Percentiles rank a stretch among this genome's conserved stretches.
Conservation (phyloP, 257 asterid species). For the Ilex aquifolium region DNA sequence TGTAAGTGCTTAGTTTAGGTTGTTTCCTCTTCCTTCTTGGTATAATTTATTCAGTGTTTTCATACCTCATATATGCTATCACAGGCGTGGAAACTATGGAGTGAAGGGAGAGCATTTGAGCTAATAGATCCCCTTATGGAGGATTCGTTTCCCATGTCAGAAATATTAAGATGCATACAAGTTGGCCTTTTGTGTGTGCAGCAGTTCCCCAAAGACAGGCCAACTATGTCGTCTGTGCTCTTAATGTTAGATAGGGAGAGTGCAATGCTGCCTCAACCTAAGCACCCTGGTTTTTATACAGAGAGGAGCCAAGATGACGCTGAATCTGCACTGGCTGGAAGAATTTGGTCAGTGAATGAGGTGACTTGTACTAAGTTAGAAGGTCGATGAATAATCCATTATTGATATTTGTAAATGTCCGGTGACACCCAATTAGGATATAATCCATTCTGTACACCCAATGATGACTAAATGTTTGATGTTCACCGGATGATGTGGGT, state of each 20-base stretch:
- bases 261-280: not conserved
- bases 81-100: constrained; percentile 16
- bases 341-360: not conserved
- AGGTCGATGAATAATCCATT: too few species aligned
- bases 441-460: too few species aligned
- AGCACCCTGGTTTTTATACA: not conserved
- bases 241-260: not conserved
- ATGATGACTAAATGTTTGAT: too few species aligned
- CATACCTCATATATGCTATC: not conserved
- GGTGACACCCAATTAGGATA: too few species aligned
- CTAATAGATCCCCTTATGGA: not conserved
- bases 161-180: not conserved
- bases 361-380: too few species aligned
- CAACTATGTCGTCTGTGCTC: not conserved
- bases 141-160: not conserved
- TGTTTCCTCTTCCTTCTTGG: not conserved
- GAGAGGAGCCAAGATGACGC: not conserved
- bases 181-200: not conserved
- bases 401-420: too few species aligned
- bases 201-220: not conserved
- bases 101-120: not conserved
- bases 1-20: constrained; percentile 1
- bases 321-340: constrained; percentile 15
- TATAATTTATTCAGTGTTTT: too few species aligned
- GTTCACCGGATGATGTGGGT: too few species aligned